Conservation (phyloP, 2,329 filamentous ascomycete genomes). For the Fusarium equiseti region DNA sequence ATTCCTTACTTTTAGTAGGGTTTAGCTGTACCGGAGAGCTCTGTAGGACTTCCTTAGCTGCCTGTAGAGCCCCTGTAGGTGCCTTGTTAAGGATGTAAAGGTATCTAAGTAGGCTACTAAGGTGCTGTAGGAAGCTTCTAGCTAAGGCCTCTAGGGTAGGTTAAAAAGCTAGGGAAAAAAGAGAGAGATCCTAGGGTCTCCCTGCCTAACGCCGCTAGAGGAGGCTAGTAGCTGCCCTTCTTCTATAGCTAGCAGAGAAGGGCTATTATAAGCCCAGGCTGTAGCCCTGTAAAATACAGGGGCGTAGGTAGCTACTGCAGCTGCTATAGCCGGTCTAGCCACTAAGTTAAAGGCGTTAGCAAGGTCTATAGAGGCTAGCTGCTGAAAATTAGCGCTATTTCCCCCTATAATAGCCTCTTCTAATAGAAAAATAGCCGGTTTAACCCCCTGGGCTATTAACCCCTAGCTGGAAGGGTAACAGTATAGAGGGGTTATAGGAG, state of each 20-base stretch:
- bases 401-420: not conserved
- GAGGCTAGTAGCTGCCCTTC: not conserved
- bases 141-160: not conserved
- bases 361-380: not conserved
- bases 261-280: not conserved
- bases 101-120: not conserved
- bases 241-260: not conserved
- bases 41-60: not conserved
- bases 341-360: not conserved
- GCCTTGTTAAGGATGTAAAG: not conserved
- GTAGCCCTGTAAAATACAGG: not conserved
- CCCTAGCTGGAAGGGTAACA: not conserved
- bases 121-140: not conserved
- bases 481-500: not conserved
- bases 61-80: not conserved
- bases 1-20: not conserved
- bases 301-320: not conserved
- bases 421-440: not conserved
- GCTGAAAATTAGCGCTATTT: not conserved
- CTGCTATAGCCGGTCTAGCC: not conserved
- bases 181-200: not conserved
- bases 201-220: not conserved
- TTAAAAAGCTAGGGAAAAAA: not conserved
- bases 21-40: not conserved
- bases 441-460: not conserved